These are phyloP conservation scores for Staphylotrichum tortipilum DNA, from an alignment of 495 filamentous ascomycete species.

Conservation along the genomic window DNA sequence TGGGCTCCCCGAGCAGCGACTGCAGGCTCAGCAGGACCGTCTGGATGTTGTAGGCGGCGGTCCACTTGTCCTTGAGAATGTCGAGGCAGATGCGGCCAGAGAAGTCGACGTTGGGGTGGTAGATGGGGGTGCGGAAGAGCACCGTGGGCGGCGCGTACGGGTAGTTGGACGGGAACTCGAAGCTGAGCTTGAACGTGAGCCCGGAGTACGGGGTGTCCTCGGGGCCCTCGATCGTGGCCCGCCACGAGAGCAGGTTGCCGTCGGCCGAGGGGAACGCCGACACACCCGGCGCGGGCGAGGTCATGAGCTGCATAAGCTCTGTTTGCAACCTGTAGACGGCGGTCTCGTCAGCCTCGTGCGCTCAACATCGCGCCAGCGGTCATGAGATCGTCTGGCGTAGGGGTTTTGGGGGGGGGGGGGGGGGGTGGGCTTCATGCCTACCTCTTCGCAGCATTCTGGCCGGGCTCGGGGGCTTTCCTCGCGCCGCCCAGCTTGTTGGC, in stretches of 20 bases:
- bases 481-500: slow-evolving; percentile 51
- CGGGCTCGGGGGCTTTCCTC: slow-evolving; percentile 46
- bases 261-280: slow-evolving; percentile 89
- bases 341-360: slow-evolving; percentile 4
- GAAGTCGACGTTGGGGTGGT: slow-evolving; percentile 91
- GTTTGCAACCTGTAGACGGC: slow-evolving; percentile 67
- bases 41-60: slow-evolving; percentile 84
- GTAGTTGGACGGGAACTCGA: slow-evolving; percentile 86
- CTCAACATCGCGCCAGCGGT: neutral
- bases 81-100: slow-evolving; percentile 89
- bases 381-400: too few species aligned
- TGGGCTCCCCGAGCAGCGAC: slow-evolving; percentile 91
- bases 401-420: too few species aligned
- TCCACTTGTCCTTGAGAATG: slow-evolving; percentile 98
- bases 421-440: too few species aligned
- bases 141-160: slow-evolving; percentile 90
- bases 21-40: slow-evolving; percentile 89
- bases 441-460: slow-evolving; percentile 74
- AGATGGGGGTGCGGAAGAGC: slow-evolving; percentile 87
- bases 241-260: slow-evolving; percentile 86
- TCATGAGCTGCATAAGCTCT: slow-evolving; percentile 97
- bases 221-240: slow-evolving; percentile 86
- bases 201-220: slow-evolving; percentile 83
- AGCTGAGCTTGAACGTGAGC: slow-evolving; percentile 86
- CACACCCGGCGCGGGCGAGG: slow-evolving; percentile 82